phyloP scores from a whole-genome alignment of 208 protist species.

The Herpetomonas tarakana region DNA sequence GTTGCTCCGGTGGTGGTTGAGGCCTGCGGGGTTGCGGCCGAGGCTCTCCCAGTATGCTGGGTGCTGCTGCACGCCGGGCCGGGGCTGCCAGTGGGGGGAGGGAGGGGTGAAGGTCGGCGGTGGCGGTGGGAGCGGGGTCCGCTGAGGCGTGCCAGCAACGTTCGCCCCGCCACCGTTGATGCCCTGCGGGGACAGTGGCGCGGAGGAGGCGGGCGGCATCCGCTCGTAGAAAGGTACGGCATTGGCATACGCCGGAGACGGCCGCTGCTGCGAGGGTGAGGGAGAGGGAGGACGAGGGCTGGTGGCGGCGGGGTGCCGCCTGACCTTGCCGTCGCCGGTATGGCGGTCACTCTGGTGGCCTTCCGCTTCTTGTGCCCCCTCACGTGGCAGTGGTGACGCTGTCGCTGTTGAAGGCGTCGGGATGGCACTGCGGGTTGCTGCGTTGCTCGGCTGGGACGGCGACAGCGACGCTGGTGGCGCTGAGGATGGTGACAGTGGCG shows the following conservation, averaged over 20 bases:
- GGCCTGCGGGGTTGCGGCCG: neutral
- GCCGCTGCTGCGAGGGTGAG: neutral
- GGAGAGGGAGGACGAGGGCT: neutral
- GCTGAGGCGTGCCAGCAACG: too few relatives aligned
- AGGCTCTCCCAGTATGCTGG: neutral
- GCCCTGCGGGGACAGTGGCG: too few relatives aligned
- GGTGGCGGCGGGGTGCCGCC: too few relatives aligned
- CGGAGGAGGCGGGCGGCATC: neutral
- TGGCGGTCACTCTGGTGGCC: too few relatives aligned
- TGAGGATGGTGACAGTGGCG: too few relatives aligned
- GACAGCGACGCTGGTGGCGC: neutral
- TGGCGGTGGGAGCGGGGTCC: too few relatives aligned
- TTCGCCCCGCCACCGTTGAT: too few relatives aligned
- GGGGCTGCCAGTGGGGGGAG: too few relatives aligned
- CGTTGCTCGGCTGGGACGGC: neutral
- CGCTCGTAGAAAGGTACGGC: neutral
- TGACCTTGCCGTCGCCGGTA: too few relatives aligned
- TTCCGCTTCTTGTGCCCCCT: too few relatives aligned
- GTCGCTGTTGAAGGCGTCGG: neutral
- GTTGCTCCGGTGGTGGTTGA: neutral
- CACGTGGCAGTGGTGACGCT: neutral
- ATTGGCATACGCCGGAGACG: neutral
- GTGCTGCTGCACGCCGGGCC: neutral
- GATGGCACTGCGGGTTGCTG: neutral
- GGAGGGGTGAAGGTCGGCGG: too few relatives aligned